Percentiles rank a stretch among this genome's conserved stretches.
phyloP scores from a whole-genome alignment of 495 filamentous ascomycete species.

The Penicillium nucicola region DNA sequence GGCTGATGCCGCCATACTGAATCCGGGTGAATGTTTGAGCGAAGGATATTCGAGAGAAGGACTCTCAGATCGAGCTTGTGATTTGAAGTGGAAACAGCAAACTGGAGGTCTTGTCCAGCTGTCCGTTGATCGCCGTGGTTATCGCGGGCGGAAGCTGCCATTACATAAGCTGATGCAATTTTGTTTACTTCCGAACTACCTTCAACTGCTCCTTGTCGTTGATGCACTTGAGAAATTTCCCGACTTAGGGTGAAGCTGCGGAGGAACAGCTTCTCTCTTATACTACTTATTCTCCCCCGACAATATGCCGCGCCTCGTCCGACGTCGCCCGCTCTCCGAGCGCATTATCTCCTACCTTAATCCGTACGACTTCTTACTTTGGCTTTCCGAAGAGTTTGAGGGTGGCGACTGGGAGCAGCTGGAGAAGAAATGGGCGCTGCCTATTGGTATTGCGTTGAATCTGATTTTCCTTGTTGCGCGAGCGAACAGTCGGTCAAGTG shows the following conservation, averaged over 20 bases:
- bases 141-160: conserved; percentile 19
- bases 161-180: conserved; percentile 29
- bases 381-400: conserved; percentile 86
- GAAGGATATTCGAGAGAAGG: not conserved
- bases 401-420: conserved; percentile 82
- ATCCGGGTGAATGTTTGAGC: not conserved
- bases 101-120: conserved; percentile 3
- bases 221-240: conserved; percentile 7
- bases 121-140: conserved; percentile 15
- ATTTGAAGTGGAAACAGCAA: not conserved
- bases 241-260: conserved; percentile 16
- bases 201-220: not conserved
- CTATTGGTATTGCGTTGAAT: conserved; percentile 73
- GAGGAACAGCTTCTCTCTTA: conserved; percentile 20
- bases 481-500: conserved; percentile 59
- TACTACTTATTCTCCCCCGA: conserved; percentile 1
- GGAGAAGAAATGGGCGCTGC: conserved; percentile 66
- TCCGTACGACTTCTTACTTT: conserved; percentile 82
- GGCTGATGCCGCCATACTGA: conserved; percentile 36
- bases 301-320: conserved; percentile 74
- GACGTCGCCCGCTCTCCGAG: conserved; percentile 69
- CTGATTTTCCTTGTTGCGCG: conserved; percentile 76
- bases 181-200: conserved; percentile 16
- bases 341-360: conserved; percentile 77
- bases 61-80: not conserved